Evolutionary conservation across 2,329 filamentous ascomycete genomes (phyloP).

Genomic region (Fonsecaea multimorphosa): DNA sequence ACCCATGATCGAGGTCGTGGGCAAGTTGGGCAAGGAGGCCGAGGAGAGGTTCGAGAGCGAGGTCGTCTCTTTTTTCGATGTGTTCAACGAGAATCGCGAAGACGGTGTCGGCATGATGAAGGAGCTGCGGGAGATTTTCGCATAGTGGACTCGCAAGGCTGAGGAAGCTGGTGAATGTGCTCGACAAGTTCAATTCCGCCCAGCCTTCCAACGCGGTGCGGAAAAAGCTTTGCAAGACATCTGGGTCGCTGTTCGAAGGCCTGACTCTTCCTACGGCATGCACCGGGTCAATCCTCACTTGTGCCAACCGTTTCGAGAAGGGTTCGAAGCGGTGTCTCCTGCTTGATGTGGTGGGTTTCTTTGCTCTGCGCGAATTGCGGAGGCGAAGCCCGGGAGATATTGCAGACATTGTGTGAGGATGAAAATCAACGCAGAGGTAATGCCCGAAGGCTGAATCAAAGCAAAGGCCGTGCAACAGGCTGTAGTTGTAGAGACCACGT

Average conservation of each 20-base stretch:
- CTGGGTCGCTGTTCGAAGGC: slow-evolving; percentile 76
- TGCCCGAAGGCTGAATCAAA: not conserved
- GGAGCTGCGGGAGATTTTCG: slow-evolving; percentile 88
- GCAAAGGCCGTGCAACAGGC: not conserved
- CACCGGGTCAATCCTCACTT: slow-evolving; percentile 91
- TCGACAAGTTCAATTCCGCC: slow-evolving; percentile 88
- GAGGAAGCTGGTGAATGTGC: slow-evolving; percentile 77
- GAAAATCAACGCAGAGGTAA: not conserved
- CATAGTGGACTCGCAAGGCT: slow-evolving; percentile 76
- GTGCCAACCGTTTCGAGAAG: slow-evolving; percentile 87
- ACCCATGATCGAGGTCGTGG: slow-evolving; percentile 85
- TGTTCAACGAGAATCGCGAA: slow-evolving; percentile 77
- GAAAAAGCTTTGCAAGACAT: slow-evolving; percentile 81
- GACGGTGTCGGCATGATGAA: slow-evolving; percentile 87
- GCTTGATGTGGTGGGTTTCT: slow-evolving; percentile 70
- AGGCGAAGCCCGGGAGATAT: slow-evolving; percentile 70
- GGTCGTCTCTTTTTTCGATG: slow-evolving; percentile 76
- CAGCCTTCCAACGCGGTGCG: slow-evolving; percentile 82
- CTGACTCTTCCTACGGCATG: slow-evolving; percentile 75
- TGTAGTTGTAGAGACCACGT: not conserved
- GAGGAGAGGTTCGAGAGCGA: slow-evolving; percentile 83
- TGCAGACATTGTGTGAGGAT: slow-evolving; percentile 46
- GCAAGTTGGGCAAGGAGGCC: slow-evolving; percentile 91
- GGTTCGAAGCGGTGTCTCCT: slow-evolving; percentile 90
- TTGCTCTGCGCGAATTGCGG: slow-evolving; percentile 70